Conservation (phyloP, 768 basidiomycete species). For the Nidularia pulvinata region DNA sequence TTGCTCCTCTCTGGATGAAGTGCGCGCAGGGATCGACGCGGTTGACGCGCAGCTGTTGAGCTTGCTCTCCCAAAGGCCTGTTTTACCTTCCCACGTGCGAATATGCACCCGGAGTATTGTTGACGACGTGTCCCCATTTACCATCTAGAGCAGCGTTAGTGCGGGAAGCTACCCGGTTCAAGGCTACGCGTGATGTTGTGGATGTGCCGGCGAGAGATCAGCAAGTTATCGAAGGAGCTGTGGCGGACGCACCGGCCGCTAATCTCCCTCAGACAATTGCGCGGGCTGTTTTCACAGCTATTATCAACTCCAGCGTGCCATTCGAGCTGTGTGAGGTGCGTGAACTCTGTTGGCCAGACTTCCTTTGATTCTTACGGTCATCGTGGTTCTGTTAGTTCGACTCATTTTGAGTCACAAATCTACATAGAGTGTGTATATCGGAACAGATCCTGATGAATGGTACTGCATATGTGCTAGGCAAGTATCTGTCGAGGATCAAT, state of each 20-base stretch:
- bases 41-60: conserved; percentile 14
- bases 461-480: neutral
- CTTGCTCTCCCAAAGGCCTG: conserved; percentile 18
- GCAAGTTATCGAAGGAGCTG: conserved; percentile 17
- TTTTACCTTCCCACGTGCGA: neutral
- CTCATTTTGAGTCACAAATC: neutral
- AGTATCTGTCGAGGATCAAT: neutral
- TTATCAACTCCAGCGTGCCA: conserved; percentile 16
- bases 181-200: conserved; percentile 13
- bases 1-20: conserved; percentile 18
- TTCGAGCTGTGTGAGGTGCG: conserved; percentile 22
- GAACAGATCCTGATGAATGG: too few species aligned
- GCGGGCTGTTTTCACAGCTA: conserved; percentile 13
- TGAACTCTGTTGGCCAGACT: neutral
- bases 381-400: conserved; percentile 8
- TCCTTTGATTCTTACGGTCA: neutral
- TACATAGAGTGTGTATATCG: too few species aligned
- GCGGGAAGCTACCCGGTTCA: conserved; percentile 21
- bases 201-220: conserved; percentile 18
- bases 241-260: conserved; percentile 9
- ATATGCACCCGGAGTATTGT: neutral
- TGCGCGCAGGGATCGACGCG: conserved; percentile 16
- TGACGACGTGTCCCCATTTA: neutral
- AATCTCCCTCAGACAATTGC: conserved; percentile 18
- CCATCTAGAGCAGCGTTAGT: conserved; percentile 16